phyloP scores from a whole-genome alignment of 352 stramenopile genomes.

The Phytophthora aleatoria region DNA sequence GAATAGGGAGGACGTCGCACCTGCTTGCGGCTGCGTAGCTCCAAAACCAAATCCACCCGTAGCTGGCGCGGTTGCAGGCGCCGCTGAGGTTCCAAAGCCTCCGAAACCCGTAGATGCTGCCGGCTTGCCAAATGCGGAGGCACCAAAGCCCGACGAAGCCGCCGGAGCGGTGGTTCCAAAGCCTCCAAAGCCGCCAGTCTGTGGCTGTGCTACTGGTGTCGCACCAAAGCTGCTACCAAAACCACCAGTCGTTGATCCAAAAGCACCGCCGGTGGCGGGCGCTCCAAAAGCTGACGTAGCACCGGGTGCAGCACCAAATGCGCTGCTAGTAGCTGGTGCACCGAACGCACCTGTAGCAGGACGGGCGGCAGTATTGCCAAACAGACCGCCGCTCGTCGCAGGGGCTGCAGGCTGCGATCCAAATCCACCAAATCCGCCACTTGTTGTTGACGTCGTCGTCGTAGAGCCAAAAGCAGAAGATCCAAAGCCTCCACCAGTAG shows the following conservation, averaged over 20 bases:
- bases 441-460: slow-evolving; percentile 19
- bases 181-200: slow-evolving; percentile 52
- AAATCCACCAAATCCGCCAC: slow-evolving; percentile 58
- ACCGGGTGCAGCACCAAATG: slow-evolving; percentile 46
- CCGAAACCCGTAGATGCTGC: slow-evolving; percentile 41
- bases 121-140: slow-evolving; percentile 53
- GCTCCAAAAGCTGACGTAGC: slow-evolving; percentile 47
- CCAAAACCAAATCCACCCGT: slow-evolving; percentile 51
- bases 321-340: slow-evolving; percentile 41
- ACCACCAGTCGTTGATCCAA: slow-evolving; percentile 44
- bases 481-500: slow-evolving; percentile 42
- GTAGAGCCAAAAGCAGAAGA: slow-evolving; percentile 42
- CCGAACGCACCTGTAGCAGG: slow-evolving; percentile 39
- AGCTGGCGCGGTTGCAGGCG: slow-evolving; percentile 36
- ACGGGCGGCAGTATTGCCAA: slow-evolving; percentile 38
- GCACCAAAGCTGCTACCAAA: slow-evolving; percentile 66
- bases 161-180: slow-evolving; percentile 50
- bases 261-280: slow-evolving; percentile 35
- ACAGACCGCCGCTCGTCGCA: slow-evolving; percentile 36
- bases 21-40: slow-evolving; percentile 34
- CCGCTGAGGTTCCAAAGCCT: slow-evolving; percentile 39
- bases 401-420: slow-evolving; percentile 44
- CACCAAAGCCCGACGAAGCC: slow-evolving; percentile 46
- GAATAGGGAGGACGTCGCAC: slow-evolving; percentile 47
- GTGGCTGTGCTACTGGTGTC: slow-evolving; percentile 36